Conservation (phyloP, 176 grass and related monocot genomes). For the Musa troglodytarum region DNA sequence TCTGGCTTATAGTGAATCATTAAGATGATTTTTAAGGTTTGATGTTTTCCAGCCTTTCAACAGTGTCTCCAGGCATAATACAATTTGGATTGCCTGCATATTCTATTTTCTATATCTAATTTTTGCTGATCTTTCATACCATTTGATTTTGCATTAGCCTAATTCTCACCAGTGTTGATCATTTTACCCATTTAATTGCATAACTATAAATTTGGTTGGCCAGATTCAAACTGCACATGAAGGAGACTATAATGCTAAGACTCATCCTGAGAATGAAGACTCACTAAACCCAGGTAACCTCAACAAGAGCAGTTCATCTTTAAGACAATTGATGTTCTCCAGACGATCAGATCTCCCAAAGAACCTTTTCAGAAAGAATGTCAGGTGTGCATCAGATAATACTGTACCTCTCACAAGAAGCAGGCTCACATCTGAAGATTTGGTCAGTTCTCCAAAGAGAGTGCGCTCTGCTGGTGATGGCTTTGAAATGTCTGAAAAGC, state of each 20-base stretch:
- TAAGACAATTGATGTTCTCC: slow-evolving; percentile 51
- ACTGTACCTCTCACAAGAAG: slow-evolving; percentile 13
- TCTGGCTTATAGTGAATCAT: background rate
- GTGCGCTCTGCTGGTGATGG: slow-evolving; percentile 6
- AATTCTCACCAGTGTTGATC: background rate
- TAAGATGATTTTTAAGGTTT: background rate
- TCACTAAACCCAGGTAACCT: background rate
- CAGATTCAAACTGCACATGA: background rate
- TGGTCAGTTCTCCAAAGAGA: slow-evolving; percentile 11
- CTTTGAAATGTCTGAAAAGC: slow-evolving; percentile 26
- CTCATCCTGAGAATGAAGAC: slow-evolving; percentile 7
- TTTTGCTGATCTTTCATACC: background rate
- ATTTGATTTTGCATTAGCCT: background rate
- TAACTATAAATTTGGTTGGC: background rate
- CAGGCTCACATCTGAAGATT: slow-evolving; percentile 30
- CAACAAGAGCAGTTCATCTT: slow-evolving; percentile 10
- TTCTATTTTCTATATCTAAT: background rate
- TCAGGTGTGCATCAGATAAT: slow-evolving; percentile 22
- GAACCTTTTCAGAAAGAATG: slow-evolving; percentile 36
- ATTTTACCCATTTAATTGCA: background rate
- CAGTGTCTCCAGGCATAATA: background rate
- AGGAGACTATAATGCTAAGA: background rate
- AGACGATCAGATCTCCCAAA: slow-evolving; percentile 49
- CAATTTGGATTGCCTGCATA: background rate
- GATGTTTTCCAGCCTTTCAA: background rate